These are phyloP conservation scores for Sinapis alba DNA, from an alignment of 441 rosid genomes.

Conservation along the genomic window DNA sequence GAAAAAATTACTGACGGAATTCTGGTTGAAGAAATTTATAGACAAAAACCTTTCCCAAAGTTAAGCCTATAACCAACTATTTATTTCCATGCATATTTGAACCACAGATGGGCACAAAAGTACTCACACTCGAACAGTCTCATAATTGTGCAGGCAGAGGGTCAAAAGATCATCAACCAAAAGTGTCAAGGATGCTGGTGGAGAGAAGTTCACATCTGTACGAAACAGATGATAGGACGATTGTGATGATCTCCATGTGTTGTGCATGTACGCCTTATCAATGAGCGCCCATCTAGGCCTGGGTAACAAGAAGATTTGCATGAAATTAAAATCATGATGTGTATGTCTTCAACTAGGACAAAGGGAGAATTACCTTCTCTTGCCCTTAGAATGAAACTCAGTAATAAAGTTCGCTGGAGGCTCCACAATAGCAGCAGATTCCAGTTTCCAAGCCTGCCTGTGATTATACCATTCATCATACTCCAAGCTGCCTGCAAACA, in stretches of 20 bases:
- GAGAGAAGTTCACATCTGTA: slow-evolving; percentile 72
- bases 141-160: slow-evolving; percentile 93
- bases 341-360: slow-evolving; percentile 1
- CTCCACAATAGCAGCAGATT: slow-evolving; percentile 96
- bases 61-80: slow-evolving; percentile 15
- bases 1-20: slow-evolving; percentile 11
- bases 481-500: slow-evolving; percentile 86
- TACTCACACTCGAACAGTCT: slow-evolving; percentile 96
- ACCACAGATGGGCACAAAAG: slow-evolving; percentile 27
- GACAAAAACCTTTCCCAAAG: slow-evolving; percentile 7
- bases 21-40: background rate
- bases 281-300: slow-evolving; percentile 99
- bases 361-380: slow-evolving; percentile 68
- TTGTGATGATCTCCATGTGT: slow-evolving; percentile 98
- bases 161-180: slow-evolving; percentile 89
- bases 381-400: slow-evolving; percentile 85
- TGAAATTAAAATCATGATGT: slow-evolving; percentile 3
- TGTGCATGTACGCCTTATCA: slow-evolving; percentile 98
- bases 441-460: slow-evolving; percentile 99
- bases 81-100: slow-evolving; percentile 24
- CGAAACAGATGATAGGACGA: slow-evolving; percentile 92
- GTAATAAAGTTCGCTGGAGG: slow-evolving; percentile 95
- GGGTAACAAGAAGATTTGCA: slow-evolving; percentile 36
- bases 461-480: slow-evolving; percentile 98
- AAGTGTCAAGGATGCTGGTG: slow-evolving; percentile 70